Evolutionary conservation across 1,139 yeast genomes (phyloP), one percentile per base, ranked within the genome.

Genomic region (Geotrichum histeridarum): DNA sequence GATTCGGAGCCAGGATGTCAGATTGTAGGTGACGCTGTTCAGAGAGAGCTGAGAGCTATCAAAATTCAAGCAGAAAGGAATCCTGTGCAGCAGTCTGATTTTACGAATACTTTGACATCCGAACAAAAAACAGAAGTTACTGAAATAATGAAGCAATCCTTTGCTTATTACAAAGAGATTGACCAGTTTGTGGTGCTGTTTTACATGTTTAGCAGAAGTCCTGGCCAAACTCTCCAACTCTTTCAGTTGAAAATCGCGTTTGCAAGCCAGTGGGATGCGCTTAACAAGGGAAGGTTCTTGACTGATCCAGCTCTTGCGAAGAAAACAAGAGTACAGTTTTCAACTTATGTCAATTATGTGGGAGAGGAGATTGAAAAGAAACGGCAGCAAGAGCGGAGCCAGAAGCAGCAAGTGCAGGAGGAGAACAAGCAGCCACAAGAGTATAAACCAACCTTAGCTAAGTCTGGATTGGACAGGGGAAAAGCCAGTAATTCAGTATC

Each of bases 171-270:
- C 67, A 76, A 82, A 47, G 78, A 83, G 61, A 86, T 86, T 22
- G 95, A 88, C 65, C 83, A 83, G 59, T 76, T 88, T 50, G 82
- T 87, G 50, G 89, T 94, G 45, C 83, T 86, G 65, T 87, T 86
- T 63, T 88, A 79, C 65, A 79, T 84, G 57, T 75, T 88, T 55
- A 84, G 94, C 1, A 80, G 84, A 62, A 86, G 85, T 66, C 78
- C 77, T 47, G 88, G 82, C 54, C 91, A 88, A 5, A 85, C 95
- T 0, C 82, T 82, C 63, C 79, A 87, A 59, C 77, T 89, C 59
- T 76, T 89, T 57, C 93, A 86, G 67, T 81, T 87, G 77, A 84
- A 88, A 68, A 77, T 82, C 59, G 84, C 88, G 85, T 81, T 88
- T 45, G 84, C 82, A 63, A 85, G 84, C 66, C 86, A 88, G 58